These are phyloP conservation scores for Benincasa hispida DNA, from an alignment of 306 rosid genomes.

Conservation along the genomic window DNA sequence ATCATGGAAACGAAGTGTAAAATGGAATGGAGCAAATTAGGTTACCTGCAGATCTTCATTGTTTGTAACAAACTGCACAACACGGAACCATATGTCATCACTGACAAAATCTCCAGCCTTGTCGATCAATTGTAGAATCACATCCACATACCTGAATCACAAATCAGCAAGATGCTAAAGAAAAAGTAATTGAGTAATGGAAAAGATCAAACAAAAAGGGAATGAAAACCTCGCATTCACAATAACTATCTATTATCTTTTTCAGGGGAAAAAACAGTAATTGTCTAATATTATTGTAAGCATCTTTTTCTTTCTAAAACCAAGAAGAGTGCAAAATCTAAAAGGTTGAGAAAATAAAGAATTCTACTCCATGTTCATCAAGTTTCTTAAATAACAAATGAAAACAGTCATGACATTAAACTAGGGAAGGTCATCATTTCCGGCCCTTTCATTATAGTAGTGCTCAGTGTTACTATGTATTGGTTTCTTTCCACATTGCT, in stretches of 20 bases:
- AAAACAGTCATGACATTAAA: background rate
- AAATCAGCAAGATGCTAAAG: constrained; percentile 6
- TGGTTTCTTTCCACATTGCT: background rate
- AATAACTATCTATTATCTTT: background rate
- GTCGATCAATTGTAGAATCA: constrained; percentile 96
- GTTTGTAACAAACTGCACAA: constrained; percentile 96
- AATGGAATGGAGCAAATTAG: constrained; percentile 12
- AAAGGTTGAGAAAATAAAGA: background rate
- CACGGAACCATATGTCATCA: constrained; percentile 99
- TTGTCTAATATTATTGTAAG: background rate
- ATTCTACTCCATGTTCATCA: background rate
- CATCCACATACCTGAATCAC: constrained; percentile 80
- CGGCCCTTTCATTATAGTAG: background rate
- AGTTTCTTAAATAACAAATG: background rate
- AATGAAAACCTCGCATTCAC: background rate
- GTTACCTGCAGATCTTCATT: constrained; percentile 97
- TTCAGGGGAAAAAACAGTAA: background rate
- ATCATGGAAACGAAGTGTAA: constrained; percentile 12
- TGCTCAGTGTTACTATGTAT: background rate
- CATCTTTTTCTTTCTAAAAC: background rate
- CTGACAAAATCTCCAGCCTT: constrained; percentile 99
- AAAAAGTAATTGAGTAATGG: background rate
- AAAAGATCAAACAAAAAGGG: background rate
- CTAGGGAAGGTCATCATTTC: background rate
- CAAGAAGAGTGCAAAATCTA: background rate